These are phyloP conservation scores for Beverwykella pulmonaria DNA, from an alignment of 495 filamentous ascomycete genomes.

Conservation along the genomic window DNA sequence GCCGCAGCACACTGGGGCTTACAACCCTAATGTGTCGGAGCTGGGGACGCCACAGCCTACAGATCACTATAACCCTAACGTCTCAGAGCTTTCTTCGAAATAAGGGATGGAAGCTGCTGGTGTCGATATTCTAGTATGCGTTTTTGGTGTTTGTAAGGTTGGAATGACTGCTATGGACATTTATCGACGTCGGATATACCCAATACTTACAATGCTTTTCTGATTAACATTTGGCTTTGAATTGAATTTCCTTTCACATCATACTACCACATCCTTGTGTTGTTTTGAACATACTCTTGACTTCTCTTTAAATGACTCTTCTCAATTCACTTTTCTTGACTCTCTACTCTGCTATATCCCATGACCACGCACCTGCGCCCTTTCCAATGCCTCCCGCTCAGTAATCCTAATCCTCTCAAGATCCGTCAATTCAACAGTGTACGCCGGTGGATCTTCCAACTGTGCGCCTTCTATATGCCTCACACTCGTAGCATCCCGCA, in stretches of 20 bases:
- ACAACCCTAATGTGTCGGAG: slow-evolving; percentile 12
- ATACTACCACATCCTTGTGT: no score
- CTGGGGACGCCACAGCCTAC: not conserved
- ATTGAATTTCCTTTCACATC: no score
- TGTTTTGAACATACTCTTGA: no score
- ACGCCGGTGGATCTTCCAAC: not conserved
- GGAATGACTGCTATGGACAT: no score
- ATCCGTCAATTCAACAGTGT: not conserved
- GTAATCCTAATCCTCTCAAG: not conserved
- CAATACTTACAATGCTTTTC: no score
- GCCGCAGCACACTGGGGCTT: slow-evolving; percentile 7
- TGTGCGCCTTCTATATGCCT: no score
- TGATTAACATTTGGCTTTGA: no score
- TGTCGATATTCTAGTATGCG: not conserved
- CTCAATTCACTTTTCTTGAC: not conserved
- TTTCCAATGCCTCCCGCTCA: not conserved
- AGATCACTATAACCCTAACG: not conserved
- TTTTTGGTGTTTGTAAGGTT: not conserved
- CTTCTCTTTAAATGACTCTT: not conserved
- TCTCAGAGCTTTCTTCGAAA: not conserved
- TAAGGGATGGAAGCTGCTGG: not conserved
- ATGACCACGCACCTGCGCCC: no score
- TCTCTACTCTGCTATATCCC: not conserved
- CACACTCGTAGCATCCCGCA: not conserved
- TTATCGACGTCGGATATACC: no score